phyloP scores from a whole-genome alignment of 805 yeast genomes.

The Candida gorgasii region DNA sequence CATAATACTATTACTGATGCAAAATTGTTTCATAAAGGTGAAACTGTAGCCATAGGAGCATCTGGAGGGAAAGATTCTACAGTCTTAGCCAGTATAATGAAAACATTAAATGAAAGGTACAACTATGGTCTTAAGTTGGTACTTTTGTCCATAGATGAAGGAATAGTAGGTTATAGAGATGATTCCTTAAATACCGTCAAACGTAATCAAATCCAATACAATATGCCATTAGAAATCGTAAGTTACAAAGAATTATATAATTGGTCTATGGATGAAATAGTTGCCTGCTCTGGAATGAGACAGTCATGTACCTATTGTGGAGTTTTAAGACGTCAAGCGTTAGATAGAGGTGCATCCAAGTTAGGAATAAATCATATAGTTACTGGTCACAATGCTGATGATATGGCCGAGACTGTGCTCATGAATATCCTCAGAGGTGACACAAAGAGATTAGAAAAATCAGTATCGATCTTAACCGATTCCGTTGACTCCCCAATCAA shows the following conservation, averaged over 20 bases:
- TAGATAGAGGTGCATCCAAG: conserved; percentile 92
- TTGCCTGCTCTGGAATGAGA: conserved; percentile 88
- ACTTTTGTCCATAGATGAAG: conserved; percentile 89
- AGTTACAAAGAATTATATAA: conserved; percentile 87
- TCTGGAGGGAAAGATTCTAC: conserved; percentile 99
- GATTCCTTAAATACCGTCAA: conserved; percentile 96
- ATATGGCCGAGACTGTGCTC: conserved; percentile 96
- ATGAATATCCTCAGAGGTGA: conserved; percentile 98
- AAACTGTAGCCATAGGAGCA: conserved; percentile 94
- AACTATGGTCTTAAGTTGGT: conserved; percentile 85
- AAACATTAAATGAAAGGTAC: conserved; percentile 83
- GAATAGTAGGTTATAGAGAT: conserved; percentile 95
- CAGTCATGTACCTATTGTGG: conserved; percentile 98
- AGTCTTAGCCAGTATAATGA: conserved; percentile 85
- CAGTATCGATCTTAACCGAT: conserved; percentile 82
- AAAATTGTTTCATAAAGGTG: conserved; percentile 75
- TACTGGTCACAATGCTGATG: conserved; percentile 99
- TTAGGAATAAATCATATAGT: conserved; percentile 86
- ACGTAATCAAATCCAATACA: conserved; percentile 83
- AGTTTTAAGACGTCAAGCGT: conserved; percentile 91
- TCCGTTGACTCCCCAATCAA: conserved; percentile 86
- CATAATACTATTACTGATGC: conserved; percentile 82
- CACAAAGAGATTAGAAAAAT: conserved; percentile 84
- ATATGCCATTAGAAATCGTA: conserved; percentile 75
- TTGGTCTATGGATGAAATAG: conserved; percentile 99